Base-by-base conservation (phyloP, 257 asterid genomes). In the Schizonepeta tenuifolia region DNA sequence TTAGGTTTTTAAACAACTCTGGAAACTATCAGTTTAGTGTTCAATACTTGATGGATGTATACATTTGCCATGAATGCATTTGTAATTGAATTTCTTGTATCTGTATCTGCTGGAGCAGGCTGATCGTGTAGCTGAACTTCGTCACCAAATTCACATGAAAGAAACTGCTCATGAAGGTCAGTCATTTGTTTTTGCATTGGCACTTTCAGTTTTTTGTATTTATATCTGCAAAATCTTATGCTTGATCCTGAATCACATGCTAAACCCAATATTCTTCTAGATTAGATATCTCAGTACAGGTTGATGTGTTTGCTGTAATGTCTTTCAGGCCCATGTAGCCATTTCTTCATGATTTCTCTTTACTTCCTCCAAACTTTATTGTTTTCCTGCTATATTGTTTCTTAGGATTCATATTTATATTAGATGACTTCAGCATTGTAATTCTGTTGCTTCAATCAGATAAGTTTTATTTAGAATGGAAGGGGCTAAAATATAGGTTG, bases 161-260 rank as follows among this genome's bases (percentile, higher is more conserved):
- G 96, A 93, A 84, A 88, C 88, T 62, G 69, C 75, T 62, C 87
- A 69, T 58, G 98, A 86, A 88, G 98, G 98, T 91, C 67, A 67
- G 73, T 31, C 65, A 44, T 65, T 76, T 47, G 54, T 26, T 63
- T 43, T 78, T 51, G 50, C 13, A 58, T 62, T 57, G 74, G 70
- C 65, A 21, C 53, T 56, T 61, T 24, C 73, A 64, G 17, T 43
- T 20, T 53, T 17, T 62, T 26, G 40, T 17, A 12, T 65, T 20
- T 47, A 22, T 49, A 31, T 68, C 58, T 41, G 38, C 70, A 57
- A 26, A 46, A 56, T 20, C n/a, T 53, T 63, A 20, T 41, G 40
- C 61, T 58, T 72, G 33, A n/a, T 77, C 55, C 63, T 14, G 55
- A 67, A 47, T 47, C 43, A 69, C 13, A 8, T 68, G 68, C 65